Base-by-base conservation (phyloP, 2,329 filamentous ascomycete genomes). In the Colletotrichum truncatum region DNA sequence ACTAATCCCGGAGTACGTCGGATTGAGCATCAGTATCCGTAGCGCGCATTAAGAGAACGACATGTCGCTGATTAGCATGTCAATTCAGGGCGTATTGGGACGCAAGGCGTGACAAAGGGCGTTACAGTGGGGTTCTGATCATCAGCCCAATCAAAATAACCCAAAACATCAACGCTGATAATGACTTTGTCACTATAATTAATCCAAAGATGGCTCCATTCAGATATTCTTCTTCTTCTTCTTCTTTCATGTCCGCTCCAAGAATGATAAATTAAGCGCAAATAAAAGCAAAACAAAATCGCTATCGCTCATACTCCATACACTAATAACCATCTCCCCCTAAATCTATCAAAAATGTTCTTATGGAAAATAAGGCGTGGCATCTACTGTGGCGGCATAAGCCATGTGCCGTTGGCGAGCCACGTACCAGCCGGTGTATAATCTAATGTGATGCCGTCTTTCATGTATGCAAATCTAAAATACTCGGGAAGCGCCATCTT, bases 381-480 rank as follows among this genome's bases (percentile, higher is more conserved):
- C 6, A 18, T 45, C 55, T 64, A 64, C 32, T 54, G 32, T 34
- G 41, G 14, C 8, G 62, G 56, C 56, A 62, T 49, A 32, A 41
- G 43, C 57, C 57, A 65, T 5, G 62, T 32, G 6, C 62, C 62
- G 49, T 65, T 65, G 8, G 62, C 49, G 43, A 62, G 46, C 62
- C 62, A 65, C 18, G 49, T 65, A 18, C 62, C 62, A 16, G 62
- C 56, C 48, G 16, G 4, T 3, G 62, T 65, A 23, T 65, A 65
- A 12, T 65, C 62, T 21, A 65, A 28, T 18, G 62, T 65, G 6
- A 65, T 16, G 28, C 62, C 56, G 11, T 65, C 62, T 23, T 28
- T 65, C 25, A 62, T 62, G 49, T 65, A 65, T 10, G 62, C 62
- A 30, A 65, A 65, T 51, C 62, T 49, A 36, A 65, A 62, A 14